These are phyloP conservation scores for Thamnidium elegans DNA, from an alignment of 192 early-diverging fungal species.

Conservation along the genomic window DNA sequence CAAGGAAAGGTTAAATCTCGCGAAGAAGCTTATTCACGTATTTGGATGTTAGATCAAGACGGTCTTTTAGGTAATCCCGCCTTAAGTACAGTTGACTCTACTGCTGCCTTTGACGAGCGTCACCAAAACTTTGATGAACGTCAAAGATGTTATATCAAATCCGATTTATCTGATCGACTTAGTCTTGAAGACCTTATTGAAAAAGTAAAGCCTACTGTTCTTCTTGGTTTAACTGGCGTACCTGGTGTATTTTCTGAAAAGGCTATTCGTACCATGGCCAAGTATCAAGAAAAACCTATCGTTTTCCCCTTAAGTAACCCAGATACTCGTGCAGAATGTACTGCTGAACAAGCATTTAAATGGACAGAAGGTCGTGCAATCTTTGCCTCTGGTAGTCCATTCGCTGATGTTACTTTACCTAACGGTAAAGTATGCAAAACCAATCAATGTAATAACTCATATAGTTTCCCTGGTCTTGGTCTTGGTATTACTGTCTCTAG, in stretches of 20 bases:
- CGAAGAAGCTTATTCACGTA: conserved; percentile 47
- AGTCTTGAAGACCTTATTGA: conserved; percentile 48
- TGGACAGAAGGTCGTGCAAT: conserved; percentile 54
- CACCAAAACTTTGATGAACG: conserved; percentile 40
- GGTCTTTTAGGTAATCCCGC: conserved; percentile 47
- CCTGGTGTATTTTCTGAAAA: conserved; percentile 50
- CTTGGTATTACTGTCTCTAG: conserved; percentile 51
- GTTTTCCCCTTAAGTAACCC: conserved; percentile 55
- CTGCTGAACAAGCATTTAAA: conserved; percentile 53
- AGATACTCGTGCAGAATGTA: conserved; percentile 49
- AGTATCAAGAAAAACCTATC: conserved; percentile 44
- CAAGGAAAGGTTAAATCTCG: conserved; percentile 36
- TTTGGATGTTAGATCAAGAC: conserved; percentile 56
- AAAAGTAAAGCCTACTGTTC: conserved; percentile 48
- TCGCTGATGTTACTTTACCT: conserved; percentile 44
- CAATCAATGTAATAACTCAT: conserved; percentile 55
- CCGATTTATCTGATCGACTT: conserved; percentile 45
- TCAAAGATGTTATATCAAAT: conserved; percentile 47
- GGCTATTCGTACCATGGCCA: conserved; percentile 52
- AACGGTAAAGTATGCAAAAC: conserved; percentile 44
- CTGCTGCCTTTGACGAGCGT: neutral
- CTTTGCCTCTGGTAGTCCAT: conserved; percentile 55
- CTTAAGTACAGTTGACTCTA: conserved; percentile 29
- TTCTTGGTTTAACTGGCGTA: conserved; percentile 48
- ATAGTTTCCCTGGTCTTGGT: conserved; percentile 47